A percentile compares a stretch with the other conserved stretches of the same genome.
These are phyloP conservation scores for Lactarius indigo DNA, from an alignment of 768 basidiomycete genomes.

Conservation along the genomic window DNA sequence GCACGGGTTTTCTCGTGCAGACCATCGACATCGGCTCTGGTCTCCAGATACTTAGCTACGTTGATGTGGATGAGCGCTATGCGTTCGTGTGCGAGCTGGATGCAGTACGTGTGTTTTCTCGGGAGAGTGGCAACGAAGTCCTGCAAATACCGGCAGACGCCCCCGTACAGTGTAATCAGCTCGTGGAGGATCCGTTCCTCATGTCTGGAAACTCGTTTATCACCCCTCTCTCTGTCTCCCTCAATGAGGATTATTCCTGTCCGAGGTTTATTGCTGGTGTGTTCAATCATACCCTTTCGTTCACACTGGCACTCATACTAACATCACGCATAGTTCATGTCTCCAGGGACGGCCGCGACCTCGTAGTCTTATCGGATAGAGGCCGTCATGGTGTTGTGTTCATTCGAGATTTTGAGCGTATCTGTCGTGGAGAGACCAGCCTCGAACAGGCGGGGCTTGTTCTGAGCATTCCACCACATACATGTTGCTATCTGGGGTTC, in stretches of 20 bases:
- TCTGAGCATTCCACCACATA: neutral
- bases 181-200: neutral
- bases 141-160: constrained; percentile 55
- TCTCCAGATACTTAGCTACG: constrained; percentile 44
- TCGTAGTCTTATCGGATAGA: constrained; percentile 31
- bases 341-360: constrained; percentile 34
- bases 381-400: constrained; percentile 28
- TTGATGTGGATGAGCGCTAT: constrained; percentile 56
- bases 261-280: constrained; percentile 7
- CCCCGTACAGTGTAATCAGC: neutral
- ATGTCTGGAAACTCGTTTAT: neutral
- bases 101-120: neutral
- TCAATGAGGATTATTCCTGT: neutral
- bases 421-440: constrained; percentile 16
- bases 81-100: constrained; percentile 51
- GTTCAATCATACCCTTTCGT: neutral
- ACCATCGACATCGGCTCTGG: constrained; percentile 43
- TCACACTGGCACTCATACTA: neutral
- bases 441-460: neutral
- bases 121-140: constrained; percentile 33
- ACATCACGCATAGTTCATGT: constrained; percentile 33
- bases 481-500: constrained; percentile 8
- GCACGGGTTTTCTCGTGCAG: constrained; percentile 45
- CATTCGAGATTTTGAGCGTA: constrained; percentile 34
- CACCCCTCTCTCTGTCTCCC: too few species aligned